Percentiles rank a stretch among this genome's conserved stretches.
Conservation (phyloP, 116 monocot genomes). For the Trichopus zeylanicus region DNA sequence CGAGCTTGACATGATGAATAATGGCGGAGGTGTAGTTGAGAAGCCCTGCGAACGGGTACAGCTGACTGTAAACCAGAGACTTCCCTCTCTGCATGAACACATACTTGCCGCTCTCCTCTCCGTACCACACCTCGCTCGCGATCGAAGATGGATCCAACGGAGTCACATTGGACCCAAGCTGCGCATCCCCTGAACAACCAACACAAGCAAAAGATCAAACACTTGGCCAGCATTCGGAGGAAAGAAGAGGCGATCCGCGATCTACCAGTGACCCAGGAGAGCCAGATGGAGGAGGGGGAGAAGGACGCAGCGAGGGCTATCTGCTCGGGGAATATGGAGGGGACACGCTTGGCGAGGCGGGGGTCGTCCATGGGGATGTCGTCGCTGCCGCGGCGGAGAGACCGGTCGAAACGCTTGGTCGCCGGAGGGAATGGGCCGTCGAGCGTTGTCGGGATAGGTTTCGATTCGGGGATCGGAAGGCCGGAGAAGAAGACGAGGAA, state of each 20-base stretch:
- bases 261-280: conserved; percentile 90
- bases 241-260: not conserved
- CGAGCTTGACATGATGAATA: conserved; percentile 63
- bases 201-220: not conserved
- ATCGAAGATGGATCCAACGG: conserved; percentile 41
- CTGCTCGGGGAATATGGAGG: conserved; percentile 57
- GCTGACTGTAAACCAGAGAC: conserved; percentile 55
- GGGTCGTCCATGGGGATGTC: conserved; percentile 63
- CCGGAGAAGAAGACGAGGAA: not conserved
- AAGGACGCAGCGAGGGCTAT: conserved; percentile 71
- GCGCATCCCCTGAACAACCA: conserved; percentile 45
- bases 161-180: conserved; percentile 46
- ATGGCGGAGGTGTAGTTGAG: conserved; percentile 73
- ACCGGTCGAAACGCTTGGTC: conserved; percentile 53
- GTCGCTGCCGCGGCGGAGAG: conserved; percentile 64
- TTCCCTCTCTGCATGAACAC: conserved; percentile 23
- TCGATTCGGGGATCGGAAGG: not conserved
- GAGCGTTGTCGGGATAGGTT: conserved; percentile 36
- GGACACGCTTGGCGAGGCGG: conserved; percentile 43
- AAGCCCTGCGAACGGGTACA: conserved; percentile 63
- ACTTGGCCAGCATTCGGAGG: not conserved
- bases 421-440: conserved; percentile 68
- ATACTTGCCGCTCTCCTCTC: conserved; percentile 50
- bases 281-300: conserved; percentile 61
- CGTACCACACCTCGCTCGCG: conserved; percentile 77